Percentiles rank a stretch among this genome's conserved stretches.
phyloP scores from a whole-genome alignment of 495 filamentous ascomycete genomes.

The Xylaria longipes region DNA sequence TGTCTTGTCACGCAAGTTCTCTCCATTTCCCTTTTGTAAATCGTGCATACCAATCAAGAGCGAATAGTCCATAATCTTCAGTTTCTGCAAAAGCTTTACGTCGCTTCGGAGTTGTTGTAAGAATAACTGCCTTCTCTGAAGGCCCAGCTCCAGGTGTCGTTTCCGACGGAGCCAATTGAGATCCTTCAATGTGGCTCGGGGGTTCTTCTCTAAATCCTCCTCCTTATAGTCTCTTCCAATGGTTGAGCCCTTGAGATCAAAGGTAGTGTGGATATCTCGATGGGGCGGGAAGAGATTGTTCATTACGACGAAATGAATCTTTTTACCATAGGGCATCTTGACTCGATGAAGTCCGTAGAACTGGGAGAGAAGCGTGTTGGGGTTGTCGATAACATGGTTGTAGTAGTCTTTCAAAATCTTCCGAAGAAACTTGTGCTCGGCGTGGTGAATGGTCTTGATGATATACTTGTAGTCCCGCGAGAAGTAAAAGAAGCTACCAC shows the following conservation, averaged over 20 bases:
- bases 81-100: slow-evolving; percentile 79
- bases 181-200: slow-evolving; percentile 93
- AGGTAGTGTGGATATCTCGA: slow-evolving; percentile 95
- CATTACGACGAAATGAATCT: slow-evolving; percentile 99
- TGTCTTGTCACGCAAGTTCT: slow-evolving; percentile 93
- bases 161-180: slow-evolving; percentile 93
- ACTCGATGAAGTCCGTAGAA: slow-evolving; percentile 98
- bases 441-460: slow-evolving; percentile 99
- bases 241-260: slow-evolving; percentile 97
- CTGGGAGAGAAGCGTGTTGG: slow-evolving; percentile 95
- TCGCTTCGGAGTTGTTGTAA: slow-evolving; percentile 87
- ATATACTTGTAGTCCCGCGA: slow-evolving; percentile 99
- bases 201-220: slow-evolving; percentile 85
- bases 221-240: slow-evolving; percentile 90
- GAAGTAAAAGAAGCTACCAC: slow-evolving; percentile 99
- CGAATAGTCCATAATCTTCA: slow-evolving; percentile 99
- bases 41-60: slow-evolving; percentile 95
- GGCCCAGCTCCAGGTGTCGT: slow-evolving; percentile 84
- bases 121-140: slow-evolving; percentile 83
- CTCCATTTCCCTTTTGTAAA: slow-evolving; percentile 85
- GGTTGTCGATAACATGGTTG: slow-evolving; percentile 88
- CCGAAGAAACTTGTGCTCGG: slow-evolving; percentile 92
- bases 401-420: slow-evolving; percentile 95
- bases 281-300: slow-evolving; percentile 99
- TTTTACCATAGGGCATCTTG: slow-evolving; percentile 97